These are phyloP conservation scores for Dalbergia cochinchinensis DNA, from an alignment of 306 rosid genomes.

Conservation along the genomic window DNA sequence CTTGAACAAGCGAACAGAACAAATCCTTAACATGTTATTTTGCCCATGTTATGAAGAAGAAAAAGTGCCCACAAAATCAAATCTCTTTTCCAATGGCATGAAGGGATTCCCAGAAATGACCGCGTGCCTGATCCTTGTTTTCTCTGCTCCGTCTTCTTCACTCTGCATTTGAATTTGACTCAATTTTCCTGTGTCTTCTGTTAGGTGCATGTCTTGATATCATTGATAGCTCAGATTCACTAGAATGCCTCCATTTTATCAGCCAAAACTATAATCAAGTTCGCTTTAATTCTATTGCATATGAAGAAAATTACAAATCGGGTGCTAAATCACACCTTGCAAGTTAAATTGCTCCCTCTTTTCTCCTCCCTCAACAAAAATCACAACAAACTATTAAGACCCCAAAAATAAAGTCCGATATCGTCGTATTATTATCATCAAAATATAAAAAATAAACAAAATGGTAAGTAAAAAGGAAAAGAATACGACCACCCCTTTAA, in stretches of 20 bases:
- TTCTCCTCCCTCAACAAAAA: background rate
- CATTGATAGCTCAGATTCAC: background rate
- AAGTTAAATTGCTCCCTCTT: background rate
- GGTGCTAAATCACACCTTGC: background rate
- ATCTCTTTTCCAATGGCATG: background rate
- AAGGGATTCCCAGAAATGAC: background rate
- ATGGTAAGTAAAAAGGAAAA: background rate
- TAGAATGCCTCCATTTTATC: background rate
- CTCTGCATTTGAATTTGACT: background rate
- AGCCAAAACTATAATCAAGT: background rate
- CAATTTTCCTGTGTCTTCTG: background rate
- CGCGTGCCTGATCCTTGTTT: background rate
- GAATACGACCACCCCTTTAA: background rate
- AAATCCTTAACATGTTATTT: constrained; percentile 9
- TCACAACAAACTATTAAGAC: background rate
- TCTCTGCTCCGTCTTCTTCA: constrained; percentile 1
- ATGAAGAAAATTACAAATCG: background rate
- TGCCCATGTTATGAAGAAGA: background rate
- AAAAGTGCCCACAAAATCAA: background rate
- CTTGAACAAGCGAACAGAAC: background rate
- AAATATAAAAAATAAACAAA: constrained; percentile 27
- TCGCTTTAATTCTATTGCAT: background rate
- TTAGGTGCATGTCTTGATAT: background rate
- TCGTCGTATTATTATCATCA: background rate
- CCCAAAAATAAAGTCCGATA: constrained; percentile 17